Evolutionary conservation across 1,284 basidiomycete genomes (phyloP).

Genomic region (Sporisorium iseilematis-ciliati): DNA sequence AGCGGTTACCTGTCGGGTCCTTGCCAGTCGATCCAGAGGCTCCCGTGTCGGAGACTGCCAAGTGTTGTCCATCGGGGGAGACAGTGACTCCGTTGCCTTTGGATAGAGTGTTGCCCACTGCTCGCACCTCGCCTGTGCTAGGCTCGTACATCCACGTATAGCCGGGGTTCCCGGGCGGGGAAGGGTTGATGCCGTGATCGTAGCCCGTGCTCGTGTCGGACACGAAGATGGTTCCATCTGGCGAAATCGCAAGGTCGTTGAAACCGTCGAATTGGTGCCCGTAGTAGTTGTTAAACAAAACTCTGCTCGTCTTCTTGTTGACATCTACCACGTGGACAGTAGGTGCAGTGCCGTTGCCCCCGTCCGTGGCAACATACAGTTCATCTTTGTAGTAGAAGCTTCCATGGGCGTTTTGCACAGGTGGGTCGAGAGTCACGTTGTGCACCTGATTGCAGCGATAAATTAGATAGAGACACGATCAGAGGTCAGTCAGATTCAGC

Average conservation of each 20-base stretch:
- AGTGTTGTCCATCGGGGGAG: not conserved
- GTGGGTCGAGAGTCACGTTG: not conserved
- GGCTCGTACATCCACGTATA: conserved; percentile 3
- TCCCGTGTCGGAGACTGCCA: not conserved
- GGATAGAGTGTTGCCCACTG: not conserved
- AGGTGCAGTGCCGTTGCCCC: not conserved
- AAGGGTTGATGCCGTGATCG: conserved; percentile 2
- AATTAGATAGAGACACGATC: not conserved
- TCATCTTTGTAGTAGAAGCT: conserved; percentile 3
- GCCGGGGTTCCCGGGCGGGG: not conserved
- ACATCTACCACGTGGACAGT: not conserved
- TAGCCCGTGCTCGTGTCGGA: conserved; percentile 2
- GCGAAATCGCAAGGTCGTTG: conserved; percentile 1
- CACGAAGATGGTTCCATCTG: not conserved
- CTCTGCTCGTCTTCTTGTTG: not conserved
- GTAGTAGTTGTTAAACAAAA: conserved; percentile 3
- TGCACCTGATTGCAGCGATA: not conserved
- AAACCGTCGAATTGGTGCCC: not conserved
- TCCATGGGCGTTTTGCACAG: conserved; percentile 1
- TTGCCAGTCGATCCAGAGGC: too few relatives aligned
- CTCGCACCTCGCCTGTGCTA: not conserved
- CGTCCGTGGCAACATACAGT: not conserved
- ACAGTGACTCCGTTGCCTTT: conserved; percentile 1
- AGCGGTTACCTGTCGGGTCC: too few relatives aligned
- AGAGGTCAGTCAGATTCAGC: too few relatives aligned